phyloP scores from a whole-genome alignment of 192 early-diverging fungal genomes.

The Spinellus fusiger region DNA sequence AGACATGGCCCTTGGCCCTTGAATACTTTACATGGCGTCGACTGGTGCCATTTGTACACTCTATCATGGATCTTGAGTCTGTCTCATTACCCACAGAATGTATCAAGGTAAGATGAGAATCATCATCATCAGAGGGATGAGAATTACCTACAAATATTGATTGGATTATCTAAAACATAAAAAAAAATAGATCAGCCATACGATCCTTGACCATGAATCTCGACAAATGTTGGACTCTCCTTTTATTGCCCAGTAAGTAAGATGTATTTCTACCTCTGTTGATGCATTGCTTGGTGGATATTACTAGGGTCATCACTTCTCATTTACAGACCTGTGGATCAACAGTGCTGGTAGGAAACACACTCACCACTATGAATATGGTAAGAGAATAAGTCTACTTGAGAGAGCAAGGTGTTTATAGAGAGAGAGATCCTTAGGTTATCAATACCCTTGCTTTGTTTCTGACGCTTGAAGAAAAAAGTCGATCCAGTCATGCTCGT shows the following conservation, averaged over 20 bases:
- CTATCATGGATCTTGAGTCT: constrained; percentile 48
- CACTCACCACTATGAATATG: constrained; percentile 49
- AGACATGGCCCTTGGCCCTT: constrained; percentile 29
- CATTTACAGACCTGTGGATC: constrained; percentile 47
- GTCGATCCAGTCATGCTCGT: constrained; percentile 44
- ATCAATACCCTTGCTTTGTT: constrained; percentile 49
- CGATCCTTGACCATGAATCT: constrained; percentile 40
- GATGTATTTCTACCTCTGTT: neutral
- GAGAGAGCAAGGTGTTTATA: neutral
- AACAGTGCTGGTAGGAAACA: constrained; percentile 42
- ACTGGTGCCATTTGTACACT: constrained; percentile 42
- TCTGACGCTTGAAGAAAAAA: constrained; percentile 39
- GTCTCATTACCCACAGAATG: constrained; percentile 45
- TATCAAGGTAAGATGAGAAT: constrained; percentile 31
- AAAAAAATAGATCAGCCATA: constrained; percentile 40
- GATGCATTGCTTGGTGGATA: neutral
- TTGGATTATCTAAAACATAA: neutral
- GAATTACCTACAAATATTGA: neutral
- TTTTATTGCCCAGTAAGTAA: constrained; percentile 19
- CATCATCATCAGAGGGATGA: neutral
- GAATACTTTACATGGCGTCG: constrained; percentile 40
- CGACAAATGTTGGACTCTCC: constrained; percentile 13
- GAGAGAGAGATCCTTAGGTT: constrained; percentile 18
- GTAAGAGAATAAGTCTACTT: constrained; percentile 12
- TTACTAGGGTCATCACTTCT: constrained; percentile 40